These are phyloP conservation scores for Colletotrichum kahawae DNA, from an alignment of 2,329 filamentous ascomycete species.

Conservation along the genomic window DNA sequence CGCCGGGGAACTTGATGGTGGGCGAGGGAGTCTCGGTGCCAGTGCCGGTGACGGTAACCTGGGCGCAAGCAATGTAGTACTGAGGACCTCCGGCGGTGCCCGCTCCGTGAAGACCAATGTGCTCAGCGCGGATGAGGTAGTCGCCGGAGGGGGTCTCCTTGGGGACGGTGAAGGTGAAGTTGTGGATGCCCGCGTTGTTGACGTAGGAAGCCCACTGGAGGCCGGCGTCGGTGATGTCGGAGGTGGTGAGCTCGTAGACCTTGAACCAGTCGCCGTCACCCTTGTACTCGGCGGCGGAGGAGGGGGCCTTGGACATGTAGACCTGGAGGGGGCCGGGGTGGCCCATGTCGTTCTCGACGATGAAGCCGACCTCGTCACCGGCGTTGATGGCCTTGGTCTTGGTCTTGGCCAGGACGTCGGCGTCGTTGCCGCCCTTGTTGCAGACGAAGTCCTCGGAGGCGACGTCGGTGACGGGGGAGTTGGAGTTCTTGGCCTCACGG, in stretches of 20 bases:
- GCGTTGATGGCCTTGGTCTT: conserved; percentile 38
- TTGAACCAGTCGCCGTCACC: conserved; percentile 43
- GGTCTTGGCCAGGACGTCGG: conserved; percentile 39
- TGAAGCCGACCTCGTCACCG: conserved; percentile 48
- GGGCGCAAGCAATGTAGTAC: conserved; percentile 42
- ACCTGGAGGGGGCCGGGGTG: conserved; percentile 43
- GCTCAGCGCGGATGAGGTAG: conserved; percentile 41
- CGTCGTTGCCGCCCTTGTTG: conserved; percentile 41
- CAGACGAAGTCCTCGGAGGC: conserved; percentile 42
- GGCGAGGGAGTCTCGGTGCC: conserved; percentile 34
- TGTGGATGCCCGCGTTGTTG: conserved; percentile 33
- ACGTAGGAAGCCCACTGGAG: conserved; percentile 36
- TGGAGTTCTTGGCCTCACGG: conserved; percentile 26
- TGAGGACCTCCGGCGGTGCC: conserved; percentile 36
- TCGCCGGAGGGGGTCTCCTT: conserved; percentile 38
- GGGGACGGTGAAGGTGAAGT: conserved; percentile 46
- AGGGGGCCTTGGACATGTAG: conserved; percentile 41
- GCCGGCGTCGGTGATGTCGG: conserved; percentile 30
- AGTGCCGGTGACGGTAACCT: conserved; percentile 36
- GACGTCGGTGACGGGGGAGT: conserved; percentile 45
- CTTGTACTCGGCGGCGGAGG: conserved; percentile 31
- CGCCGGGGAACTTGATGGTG: conserved; percentile 36
- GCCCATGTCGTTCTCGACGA: conserved; percentile 36
- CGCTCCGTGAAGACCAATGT: conserved; percentile 38
- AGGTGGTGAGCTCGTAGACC: conserved; percentile 37